Conservation (phyloP, 192 early-diverging fungal genomes). For the Allomyces macrogynus region DNA sequence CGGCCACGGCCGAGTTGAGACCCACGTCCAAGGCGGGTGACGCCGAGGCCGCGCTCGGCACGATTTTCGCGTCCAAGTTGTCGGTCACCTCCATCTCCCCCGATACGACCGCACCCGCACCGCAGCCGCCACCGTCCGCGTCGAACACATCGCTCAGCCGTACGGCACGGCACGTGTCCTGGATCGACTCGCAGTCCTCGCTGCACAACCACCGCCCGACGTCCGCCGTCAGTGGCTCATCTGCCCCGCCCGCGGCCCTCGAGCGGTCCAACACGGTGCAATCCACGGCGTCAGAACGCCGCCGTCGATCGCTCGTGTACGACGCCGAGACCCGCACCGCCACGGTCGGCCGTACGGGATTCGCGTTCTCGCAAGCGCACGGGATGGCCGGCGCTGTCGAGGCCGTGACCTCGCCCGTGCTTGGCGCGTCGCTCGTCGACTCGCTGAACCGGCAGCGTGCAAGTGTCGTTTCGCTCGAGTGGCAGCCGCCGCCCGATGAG, state of each 20-base stretch:
- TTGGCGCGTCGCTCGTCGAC: too few relatives aligned
- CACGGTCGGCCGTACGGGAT: not conserved
- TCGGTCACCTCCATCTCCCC: too few relatives aligned
- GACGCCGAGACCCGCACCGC: not conserved
- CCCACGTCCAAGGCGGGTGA: not conserved
- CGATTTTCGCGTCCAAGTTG: not conserved
- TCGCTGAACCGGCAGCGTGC: too few relatives aligned
- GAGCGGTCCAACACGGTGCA: too few relatives aligned
- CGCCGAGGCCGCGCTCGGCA: not conserved
- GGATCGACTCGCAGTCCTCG: not conserved
- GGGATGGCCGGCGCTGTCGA: not conserved
- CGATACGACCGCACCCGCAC: too few relatives aligned
- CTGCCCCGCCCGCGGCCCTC: too few relatives aligned
- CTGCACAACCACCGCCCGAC: not conserved
- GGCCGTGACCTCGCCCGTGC: too few relatives aligned
- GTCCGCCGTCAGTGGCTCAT: not conserved
- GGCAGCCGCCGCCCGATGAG: too few relatives aligned
- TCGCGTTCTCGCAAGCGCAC: not conserved
- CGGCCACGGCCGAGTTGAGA: not conserved
- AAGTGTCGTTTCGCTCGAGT: too few relatives aligned
- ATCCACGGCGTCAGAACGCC: not conserved
- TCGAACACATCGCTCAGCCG: too few relatives aligned
- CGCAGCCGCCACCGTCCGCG: too few relatives aligned
- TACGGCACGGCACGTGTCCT: too few relatives aligned
- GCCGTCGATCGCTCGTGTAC: not conserved